Conservation (phyloP, 805 yeast species). For the Candida vartiovaarae region DNA sequence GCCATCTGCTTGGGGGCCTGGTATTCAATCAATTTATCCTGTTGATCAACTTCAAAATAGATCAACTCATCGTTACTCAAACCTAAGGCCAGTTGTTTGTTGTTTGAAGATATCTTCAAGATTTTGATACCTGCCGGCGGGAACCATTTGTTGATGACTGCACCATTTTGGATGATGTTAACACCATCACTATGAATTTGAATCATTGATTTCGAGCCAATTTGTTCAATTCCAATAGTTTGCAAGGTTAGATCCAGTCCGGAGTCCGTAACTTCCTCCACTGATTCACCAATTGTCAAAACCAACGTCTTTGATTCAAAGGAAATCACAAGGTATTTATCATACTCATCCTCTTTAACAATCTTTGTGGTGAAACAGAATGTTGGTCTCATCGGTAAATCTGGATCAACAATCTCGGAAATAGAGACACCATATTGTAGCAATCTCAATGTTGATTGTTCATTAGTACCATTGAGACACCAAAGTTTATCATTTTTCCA, state of each 20-base stretch:
- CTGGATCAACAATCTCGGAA: conserved; percentile 63
- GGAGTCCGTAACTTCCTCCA: conserved; percentile 66
- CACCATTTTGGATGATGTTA: conserved; percentile 39
- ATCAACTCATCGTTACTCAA: conserved; percentile 68
- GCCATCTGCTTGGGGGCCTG: conserved; percentile 51
- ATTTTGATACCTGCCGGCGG: conserved; percentile 76
- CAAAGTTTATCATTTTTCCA: conserved; percentile 33
- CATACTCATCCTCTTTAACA: conserved; percentile 37
- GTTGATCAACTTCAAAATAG: conserved; percentile 72
- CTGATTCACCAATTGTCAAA: conserved; percentile 70
- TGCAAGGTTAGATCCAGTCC: conserved; percentile 48
- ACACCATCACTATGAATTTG: conserved; percentile 73
- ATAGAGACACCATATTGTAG: conserved; percentile 53
- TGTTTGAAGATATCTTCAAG: conserved; percentile 51
- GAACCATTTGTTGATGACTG: conserved; percentile 51
- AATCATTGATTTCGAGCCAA: conserved; percentile 55
- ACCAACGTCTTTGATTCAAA: conserved; percentile 64
- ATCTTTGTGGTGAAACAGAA: conserved; percentile 59
- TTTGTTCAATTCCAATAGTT: conserved; percentile 63
- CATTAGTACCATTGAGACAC: conserved; percentile 35
- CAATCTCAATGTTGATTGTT: conserved; percentile 40
- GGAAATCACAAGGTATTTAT: conserved; percentile 60
- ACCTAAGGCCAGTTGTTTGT: conserved; percentile 61
- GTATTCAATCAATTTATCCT: conserved; percentile 64
- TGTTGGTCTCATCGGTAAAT: conserved; percentile 60